Evolutionary conservation across 2,329 filamentous ascomycete species (phyloP).

Genomic region (Hypoxylon sp.): DNA sequence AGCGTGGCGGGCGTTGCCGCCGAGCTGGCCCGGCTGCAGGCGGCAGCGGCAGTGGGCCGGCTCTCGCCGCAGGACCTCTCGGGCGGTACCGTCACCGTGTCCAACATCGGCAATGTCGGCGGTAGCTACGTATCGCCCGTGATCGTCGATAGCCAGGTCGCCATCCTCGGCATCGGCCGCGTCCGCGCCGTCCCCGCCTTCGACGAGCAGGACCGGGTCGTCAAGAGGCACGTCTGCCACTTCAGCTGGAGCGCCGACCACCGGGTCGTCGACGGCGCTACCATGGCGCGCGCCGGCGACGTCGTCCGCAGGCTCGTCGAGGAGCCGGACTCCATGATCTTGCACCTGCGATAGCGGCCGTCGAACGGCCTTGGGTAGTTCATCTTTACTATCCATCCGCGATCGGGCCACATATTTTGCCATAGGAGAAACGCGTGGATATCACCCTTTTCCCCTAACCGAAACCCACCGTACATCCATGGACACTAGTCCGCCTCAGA

Average conservation of each 20-base stretch:
- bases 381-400: slow-evolving; percentile 19
- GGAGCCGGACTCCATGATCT: slow-evolving; percentile 85
- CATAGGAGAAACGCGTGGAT: background rate
- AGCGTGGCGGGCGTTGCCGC: slow-evolving; percentile 80
- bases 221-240: slow-evolving; percentile 81
- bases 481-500: too few relatives aligned
- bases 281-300: slow-evolving; percentile 89
- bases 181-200: slow-evolving; percentile 85
- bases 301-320: slow-evolving; percentile 81
- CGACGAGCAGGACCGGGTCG: slow-evolving; percentile 63
- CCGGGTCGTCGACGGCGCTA: slow-evolving; percentile 91
- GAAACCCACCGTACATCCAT: too few relatives aligned
- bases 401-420: background rate
- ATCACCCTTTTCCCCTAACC: background rate
- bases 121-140: slow-evolving; percentile 92
- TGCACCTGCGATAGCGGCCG: slow-evolving; percentile 75
- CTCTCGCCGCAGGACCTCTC: slow-evolving; percentile 77
- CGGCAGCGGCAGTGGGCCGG: slow-evolving; percentile 76
- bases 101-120: slow-evolving; percentile 95
- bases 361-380: background rate
- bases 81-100: slow-evolving; percentile 92
- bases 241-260: slow-evolving; percentile 98
- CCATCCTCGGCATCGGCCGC: slow-evolving; percentile 87
- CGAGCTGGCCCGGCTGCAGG: slow-evolving; percentile 77
- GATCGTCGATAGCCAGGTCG: slow-evolving; percentile 88